A percentile compares a stretch with the other conserved stretches of the same genome.
Evolutionary conservation across 495 filamentous ascomycete species (phyloP).

Genomic region (Filosporella fistucella): DNA sequence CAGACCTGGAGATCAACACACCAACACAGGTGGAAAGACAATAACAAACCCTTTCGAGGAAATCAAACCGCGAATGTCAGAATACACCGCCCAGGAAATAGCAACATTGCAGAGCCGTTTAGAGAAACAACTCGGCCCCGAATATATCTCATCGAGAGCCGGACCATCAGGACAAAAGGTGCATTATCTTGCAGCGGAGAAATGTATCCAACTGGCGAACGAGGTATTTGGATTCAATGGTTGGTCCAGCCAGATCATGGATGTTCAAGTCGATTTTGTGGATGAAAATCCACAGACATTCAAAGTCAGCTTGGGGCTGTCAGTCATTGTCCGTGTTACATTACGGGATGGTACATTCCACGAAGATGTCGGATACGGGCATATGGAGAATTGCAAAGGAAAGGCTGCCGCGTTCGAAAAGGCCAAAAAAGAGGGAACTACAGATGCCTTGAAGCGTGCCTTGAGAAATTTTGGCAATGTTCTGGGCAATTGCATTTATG

Average conservation of each 20-base stretch:
- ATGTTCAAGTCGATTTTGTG: slow-evolving; percentile 89
- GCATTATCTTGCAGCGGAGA: slow-evolving; percentile 88
- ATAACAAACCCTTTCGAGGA: slow-evolving; percentile 77
- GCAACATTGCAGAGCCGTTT: slow-evolving; percentile 82
- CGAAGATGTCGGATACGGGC: slow-evolving; percentile 94
- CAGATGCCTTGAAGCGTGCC: slow-evolving; percentile 86
- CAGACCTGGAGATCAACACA: slow-evolving; percentile 76
- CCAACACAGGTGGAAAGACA: slow-evolving; percentile 27
- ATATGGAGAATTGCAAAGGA: slow-evolving; percentile 90
- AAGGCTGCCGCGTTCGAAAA: slow-evolving; percentile 96
- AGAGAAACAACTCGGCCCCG: slow-evolving; percentile 91
- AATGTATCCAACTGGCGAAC: slow-evolving; percentile 93
- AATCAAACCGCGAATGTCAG: slow-evolving; percentile 54
- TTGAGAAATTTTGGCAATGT: slow-evolving; percentile 93
- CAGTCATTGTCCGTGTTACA: slow-evolving; percentile 84
- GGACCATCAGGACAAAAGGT: slow-evolving; percentile 80
- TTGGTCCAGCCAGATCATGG: slow-evolving; percentile 87
- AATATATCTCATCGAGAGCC: slow-evolving; percentile 83
- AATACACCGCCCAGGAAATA: slow-evolving; percentile 86
- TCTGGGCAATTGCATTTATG: slow-evolving; percentile 94
- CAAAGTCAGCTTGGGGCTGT: slow-evolving; percentile 76
- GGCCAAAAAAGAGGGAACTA: slow-evolving; percentile 96
- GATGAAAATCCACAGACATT: slow-evolving; percentile 49
- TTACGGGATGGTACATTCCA: slow-evolving; percentile 90
- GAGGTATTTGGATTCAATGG: slow-evolving; percentile 99